These are phyloP conservation scores for Schizochytrium sp. DNA, from an alignment of 108 stramenopile species.

Conservation along the genomic window DNA sequence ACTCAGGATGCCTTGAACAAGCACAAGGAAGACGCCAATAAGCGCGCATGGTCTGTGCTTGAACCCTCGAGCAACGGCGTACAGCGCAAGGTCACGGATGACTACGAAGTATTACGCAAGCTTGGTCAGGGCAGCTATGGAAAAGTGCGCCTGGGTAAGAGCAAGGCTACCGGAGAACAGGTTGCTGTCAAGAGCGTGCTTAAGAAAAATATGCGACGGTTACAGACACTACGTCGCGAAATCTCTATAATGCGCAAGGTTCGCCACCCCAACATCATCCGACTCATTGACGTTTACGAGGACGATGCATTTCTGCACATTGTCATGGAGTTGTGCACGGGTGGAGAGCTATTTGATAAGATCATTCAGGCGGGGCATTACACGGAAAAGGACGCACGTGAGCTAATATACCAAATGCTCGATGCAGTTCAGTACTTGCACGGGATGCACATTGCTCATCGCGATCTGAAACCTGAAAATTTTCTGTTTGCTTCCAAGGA, in stretches of 20 bases:
- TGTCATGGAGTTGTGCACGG: conserved; percentile 84
- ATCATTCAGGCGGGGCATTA: conserved; percentile 69
- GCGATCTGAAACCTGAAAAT: conserved; percentile 92
- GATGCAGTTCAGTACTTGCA: conserved; percentile 88
- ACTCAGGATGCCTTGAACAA: too few species aligned
- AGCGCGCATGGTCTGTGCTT: conserved; percentile 36
- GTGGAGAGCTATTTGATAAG: conserved; percentile 77
- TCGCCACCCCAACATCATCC: conserved; percentile 89
- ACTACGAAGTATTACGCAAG: conserved; percentile 34
- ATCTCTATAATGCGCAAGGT: conserved; percentile 62
- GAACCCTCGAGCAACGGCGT: not conserved
- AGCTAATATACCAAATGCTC: conserved; percentile 73
- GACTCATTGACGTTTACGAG: conserved; percentile 87
- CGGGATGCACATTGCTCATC: conserved; percentile 81
- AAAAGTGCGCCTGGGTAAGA: not conserved
- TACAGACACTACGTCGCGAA: conserved; percentile 43
- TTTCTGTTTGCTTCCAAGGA: conserved; percentile 82
- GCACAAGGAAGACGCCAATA: too few species aligned
- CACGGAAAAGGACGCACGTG: conserved; percentile 70
- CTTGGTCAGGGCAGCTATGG: conserved; percentile 62
- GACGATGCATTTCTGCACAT: conserved; percentile 86
- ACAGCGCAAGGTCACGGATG: not conserved
- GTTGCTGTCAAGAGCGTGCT: conserved; percentile 33
- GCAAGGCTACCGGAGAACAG: not conserved
- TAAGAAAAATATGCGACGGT: not conserved